Evolutionary conservation across 805 yeast species (phyloP), one percentile per base, ranked within the genome.

Genomic region (Metschnikowia lunata): DNA sequence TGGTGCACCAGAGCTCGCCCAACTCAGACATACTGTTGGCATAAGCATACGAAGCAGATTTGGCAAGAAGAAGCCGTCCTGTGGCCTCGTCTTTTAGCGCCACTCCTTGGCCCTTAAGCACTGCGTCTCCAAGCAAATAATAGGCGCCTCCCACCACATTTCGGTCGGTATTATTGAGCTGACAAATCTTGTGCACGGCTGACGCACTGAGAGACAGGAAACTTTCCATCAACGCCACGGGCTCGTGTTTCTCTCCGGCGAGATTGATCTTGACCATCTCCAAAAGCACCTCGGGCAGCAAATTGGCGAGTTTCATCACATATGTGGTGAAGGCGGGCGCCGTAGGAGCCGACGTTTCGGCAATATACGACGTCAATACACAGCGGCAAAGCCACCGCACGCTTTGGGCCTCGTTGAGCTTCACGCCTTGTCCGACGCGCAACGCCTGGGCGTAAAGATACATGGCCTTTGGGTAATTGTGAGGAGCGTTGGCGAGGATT

Each of bases 11-110:
- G n/a, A 85, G 62, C 42, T 70, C 75, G 1, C 91, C 95, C 33
- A 87, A 78, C 47, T 80, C 79, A 26, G 79, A 67, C 81, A 84
- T 78, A 0, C 89, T 82, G 46, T 82, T 85, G 1, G 76, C 69
- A 52, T 80, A 79, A 2, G 91, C 93, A 58, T 82, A 61, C 8
- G 81, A 68, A 0, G 82, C 91, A 1, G 88, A 80, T 54, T 77
- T 73, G 47, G 83, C 84, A 38, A 83, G 64, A 50, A 78, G 77
- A 47, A 70, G 70, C 27, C 85, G 64, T 0, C 86, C 91, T 51
- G 69, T 71, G 7, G 51, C 46, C 54, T 82, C 86, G 52, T 83
- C 80, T 46, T 73, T 72, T 13, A 58, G 59, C 5, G 60, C 36
- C 10, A 62, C 37, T 1, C 88, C 89, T 71, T 77, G 7, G 84